Conservation (phyloP, 768 basidiomycete species). For the Saitozyma sp. region DNA sequence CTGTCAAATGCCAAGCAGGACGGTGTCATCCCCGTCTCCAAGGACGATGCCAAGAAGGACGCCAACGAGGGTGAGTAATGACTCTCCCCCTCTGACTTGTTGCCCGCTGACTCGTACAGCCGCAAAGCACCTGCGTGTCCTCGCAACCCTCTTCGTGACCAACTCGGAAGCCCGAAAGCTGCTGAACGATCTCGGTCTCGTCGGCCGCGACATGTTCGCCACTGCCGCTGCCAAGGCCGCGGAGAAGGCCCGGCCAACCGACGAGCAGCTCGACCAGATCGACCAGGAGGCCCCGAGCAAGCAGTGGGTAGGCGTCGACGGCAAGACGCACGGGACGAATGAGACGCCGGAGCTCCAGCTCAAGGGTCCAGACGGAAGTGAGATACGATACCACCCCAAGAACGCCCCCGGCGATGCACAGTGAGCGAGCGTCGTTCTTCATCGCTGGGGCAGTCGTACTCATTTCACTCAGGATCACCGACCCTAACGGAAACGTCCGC, state of each 20-base stretch:
- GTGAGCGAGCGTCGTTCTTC: too few species aligned
- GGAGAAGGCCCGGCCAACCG: slow-evolving; percentile 64
- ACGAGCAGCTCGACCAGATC: slow-evolving; percentile 64
- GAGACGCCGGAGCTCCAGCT: slow-evolving; percentile 60
- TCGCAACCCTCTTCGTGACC: slow-evolving; percentile 80
- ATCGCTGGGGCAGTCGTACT: too few species aligned
- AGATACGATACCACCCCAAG: slow-evolving; percentile 59
- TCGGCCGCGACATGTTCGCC: slow-evolving; percentile 74
- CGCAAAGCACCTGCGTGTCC: slow-evolving; percentile 79
- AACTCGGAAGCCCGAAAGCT: slow-evolving; percentile 91
- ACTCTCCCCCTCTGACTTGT: not conserved
- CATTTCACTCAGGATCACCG: slow-evolving; percentile 38
- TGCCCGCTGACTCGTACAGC: slow-evolving; percentile 57
- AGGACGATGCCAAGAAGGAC: slow-evolving; percentile 62
- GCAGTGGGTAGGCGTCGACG: slow-evolving; percentile 62
- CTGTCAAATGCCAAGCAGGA: slow-evolving; percentile 53
- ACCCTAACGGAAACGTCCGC: slow-evolving; percentile 51
- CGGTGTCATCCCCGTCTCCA: slow-evolving; percentile 60
- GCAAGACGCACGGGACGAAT: slow-evolving; percentile 55
- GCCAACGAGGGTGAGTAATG: slow-evolving; percentile 61
- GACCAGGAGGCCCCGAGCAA: slow-evolving; percentile 70
- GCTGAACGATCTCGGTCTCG: slow-evolving; percentile 56
- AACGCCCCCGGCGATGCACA: slow-evolving; percentile 56
- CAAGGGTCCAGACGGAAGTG: slow-evolving; percentile 56
- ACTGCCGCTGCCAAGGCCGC: slow-evolving; percentile 71